phyloP scores from a whole-genome alignment of 2,329 filamentous ascomycete genomes.

The Leptographium lundbergii region DNA sequence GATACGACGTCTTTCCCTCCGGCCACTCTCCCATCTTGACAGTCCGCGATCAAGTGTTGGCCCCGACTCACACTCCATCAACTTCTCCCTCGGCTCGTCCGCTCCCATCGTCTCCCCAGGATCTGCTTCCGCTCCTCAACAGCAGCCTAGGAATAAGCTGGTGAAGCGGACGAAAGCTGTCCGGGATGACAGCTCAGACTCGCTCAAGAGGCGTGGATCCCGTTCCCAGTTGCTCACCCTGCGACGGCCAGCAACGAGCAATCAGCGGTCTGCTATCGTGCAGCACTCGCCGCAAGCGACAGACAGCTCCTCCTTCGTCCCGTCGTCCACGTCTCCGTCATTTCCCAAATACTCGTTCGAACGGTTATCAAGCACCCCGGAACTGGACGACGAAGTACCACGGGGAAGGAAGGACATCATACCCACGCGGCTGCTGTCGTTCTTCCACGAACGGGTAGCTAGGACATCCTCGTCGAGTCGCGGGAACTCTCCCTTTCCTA shows the following conservation, averaged over 20 bases:
- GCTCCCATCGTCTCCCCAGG: conserved; percentile 45
- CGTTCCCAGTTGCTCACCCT: conserved; percentile 52
- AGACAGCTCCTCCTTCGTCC: conserved; percentile 10
- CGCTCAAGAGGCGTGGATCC: conserved; percentile 33
- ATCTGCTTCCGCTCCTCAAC: conserved; percentile 17
- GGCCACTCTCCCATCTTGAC: conserved; percentile 51
- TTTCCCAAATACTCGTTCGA: conserved; percentile 21
- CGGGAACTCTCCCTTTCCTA: conserved; percentile 15
- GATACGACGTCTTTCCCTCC: conserved; percentile 57
- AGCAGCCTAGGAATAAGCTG: conserved; percentile 57
- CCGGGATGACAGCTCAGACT: conserved; percentile 25
- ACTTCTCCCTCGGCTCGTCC: conserved; percentile 53
- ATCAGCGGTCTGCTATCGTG: conserved; percentile 61
- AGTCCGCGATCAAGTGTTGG: conserved; percentile 52
- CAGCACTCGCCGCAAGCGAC: conserved; percentile 31
- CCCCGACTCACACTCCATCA: conserved; percentile 52
- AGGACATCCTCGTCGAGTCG: conserved; percentile 15
- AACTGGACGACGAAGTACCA: not conserved
- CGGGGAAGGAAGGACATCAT: not conserved
- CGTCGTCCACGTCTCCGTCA: conserved; percentile 8
- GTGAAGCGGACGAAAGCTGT: conserved; percentile 58
- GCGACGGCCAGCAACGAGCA: conserved; percentile 64
- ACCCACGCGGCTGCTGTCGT: conserved; percentile 36
- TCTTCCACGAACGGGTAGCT: conserved; percentile 36
- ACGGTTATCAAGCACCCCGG: conserved; percentile 14